Conservation (phyloP, 2,329 filamentous ascomycete species). For the Lojkania enalia region DNA sequence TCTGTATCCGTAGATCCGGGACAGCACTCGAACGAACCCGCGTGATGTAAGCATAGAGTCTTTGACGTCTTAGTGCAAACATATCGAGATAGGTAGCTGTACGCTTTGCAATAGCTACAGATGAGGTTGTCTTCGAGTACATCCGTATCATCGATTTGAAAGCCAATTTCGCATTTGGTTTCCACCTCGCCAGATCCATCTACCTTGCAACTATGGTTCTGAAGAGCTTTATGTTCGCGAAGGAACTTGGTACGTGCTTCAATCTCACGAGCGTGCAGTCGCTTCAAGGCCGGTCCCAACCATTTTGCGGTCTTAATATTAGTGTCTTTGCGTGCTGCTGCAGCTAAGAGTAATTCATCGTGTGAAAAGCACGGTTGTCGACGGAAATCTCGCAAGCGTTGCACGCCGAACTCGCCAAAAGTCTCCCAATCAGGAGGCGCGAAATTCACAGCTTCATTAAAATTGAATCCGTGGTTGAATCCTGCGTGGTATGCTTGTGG, state of each 20-base stretch:
- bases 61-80: slow-evolving; percentile 82
- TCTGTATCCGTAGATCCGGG: slow-evolving; percentile 63
- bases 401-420: slow-evolving; percentile 82
- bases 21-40: slow-evolving; percentile 80
- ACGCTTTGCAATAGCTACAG: slow-evolving; percentile 89
- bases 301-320: slow-evolving; percentile 92
- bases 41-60: slow-evolving; percentile 79
- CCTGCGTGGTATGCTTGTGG: slow-evolving; percentile 96
- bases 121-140: slow-evolving; percentile 91
- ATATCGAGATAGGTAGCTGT: slow-evolving; percentile 88
- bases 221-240: slow-evolving; percentile 61
- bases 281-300: slow-evolving; percentile 83
- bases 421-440: slow-evolving; percentile 95
- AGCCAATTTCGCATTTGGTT: slow-evolving; percentile 32
- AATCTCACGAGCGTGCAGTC: slow-evolving; percentile 75
- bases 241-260: slow-evolving; percentile 70
- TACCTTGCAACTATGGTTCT: slow-evolving; percentile 42
- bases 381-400: slow-evolving; percentile 82
- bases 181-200: slow-evolving; percentile 56
- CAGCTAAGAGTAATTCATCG: slow-evolving; percentile 90
- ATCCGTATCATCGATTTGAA: slow-evolving; percentile 61
- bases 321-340: slow-evolving; percentile 72
- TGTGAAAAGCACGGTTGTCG: slow-evolving; percentile 97
- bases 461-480: slow-evolving; percentile 98
- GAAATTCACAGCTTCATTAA: slow-evolving; percentile 98